Evolutionary conservation across 208 protist genomes (phyloP), one percentile per base, ranked within the genome.

Genomic region (Naegleria gruberi): DNA sequence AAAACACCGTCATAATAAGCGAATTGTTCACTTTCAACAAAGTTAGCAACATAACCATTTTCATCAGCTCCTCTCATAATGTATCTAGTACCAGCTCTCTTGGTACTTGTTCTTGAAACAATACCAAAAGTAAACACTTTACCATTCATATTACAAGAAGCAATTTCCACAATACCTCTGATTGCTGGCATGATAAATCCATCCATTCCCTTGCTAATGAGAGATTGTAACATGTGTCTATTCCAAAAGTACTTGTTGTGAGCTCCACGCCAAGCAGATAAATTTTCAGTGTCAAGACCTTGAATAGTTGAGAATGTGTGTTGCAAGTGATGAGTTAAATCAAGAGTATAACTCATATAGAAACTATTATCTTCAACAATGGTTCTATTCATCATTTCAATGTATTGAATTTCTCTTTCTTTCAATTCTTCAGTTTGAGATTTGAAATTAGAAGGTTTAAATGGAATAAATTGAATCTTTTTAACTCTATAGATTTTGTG

Each of bases 11-110:
- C 5, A 74, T 37, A 81, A 4, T 81, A 30, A 51, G 83, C 42
- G 46, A 90, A 81, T 23, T 90, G 89, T 45, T 90, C 89, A 30
- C 46, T 90, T 47, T 90, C 89, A 37, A 73, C 46, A 87, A 51
- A 90, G 30, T 90, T 90, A 10, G 89, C 89, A 43, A 90, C 89
- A 37, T 90, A n/a, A 46, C 82, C 83, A 17, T 90, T 74, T 46
- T 74, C 40, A 23, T 90, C 65, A 47, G 40, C 12, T 26, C 89
- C 89, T 46, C 89, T 57, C 34, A n/a, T 51, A 45, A 42, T 88
- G 30, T 83, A 90, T 47, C 89, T 41, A 46, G 89, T 83, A n/a
- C 89, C 89, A 17, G 89, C 89, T 41, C 57, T 17, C 4, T 83
- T 26, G 34, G 42, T 37, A 17, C 82, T 74, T 26, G 45, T 57